Evolutionary conservation across 2,329 filamentous ascomycete species (phyloP), one percentile per base, ranked within the genome.

Genomic region (Ascochyta pisi): DNA sequence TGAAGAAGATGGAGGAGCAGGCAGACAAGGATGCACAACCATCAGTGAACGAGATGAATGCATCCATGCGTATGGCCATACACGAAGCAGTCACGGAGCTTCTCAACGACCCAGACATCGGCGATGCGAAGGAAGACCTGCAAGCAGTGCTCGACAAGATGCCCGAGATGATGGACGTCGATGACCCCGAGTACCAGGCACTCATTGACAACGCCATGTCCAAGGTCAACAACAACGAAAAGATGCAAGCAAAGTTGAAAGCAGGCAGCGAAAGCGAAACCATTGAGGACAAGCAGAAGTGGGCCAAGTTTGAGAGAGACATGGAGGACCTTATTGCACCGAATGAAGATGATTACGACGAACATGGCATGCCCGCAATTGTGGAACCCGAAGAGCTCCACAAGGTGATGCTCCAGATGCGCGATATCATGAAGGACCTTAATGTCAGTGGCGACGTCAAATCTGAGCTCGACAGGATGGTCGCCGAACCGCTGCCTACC

Each of bases 101-200:
- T 29, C 58, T 73, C 26, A 52, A 73, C 7, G 70, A 75, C 29
- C 70, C 73, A 5, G 66, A 68, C 3, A 54, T 71, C 3, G 64
- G 49, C 10, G 58, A 67, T 19, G 64, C 61, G 4, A 63, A 50
- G 34, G 55, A 54, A 6, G 68, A 70, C 15, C 45, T 75, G 8
- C 58, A 57, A 31, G 63, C 66, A 13, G 60, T 71, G 22, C 63
- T 69, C 43, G 63, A 61, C 12, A 65, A 57, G 34, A 50, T 74
- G 26, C 60, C 65, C 1, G 62, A 69, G 19, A 31, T 59, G 9
- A 60, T 64, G 4, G 62, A 67, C 29, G 47, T 62, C 12, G 61
- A 67, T 13, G 58, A 57, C 13, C 53, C 63, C 1, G 68, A 69
- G 15, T 69, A 70, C 19, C 57, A 65, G 16, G 62, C 50, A 8